These are phyloP conservation scores for Liquidambar formosana DNA, from an alignment of 164 flowering plant species.

Conservation along the genomic window DNA sequence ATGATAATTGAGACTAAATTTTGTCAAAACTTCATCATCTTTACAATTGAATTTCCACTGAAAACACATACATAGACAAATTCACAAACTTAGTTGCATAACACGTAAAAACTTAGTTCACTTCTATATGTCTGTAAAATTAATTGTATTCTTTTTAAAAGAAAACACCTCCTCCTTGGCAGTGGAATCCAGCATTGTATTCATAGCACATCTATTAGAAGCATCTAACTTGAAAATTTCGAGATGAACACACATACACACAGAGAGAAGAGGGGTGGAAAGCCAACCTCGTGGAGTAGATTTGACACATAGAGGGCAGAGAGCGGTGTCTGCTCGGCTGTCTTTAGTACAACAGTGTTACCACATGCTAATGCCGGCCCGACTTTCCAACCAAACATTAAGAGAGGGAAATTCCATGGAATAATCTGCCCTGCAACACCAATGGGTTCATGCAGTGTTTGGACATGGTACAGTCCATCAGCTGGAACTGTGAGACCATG, in stretches of 20 bases:
- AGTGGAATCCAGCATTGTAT: too few relatives aligned
- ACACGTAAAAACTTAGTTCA: too few relatives aligned
- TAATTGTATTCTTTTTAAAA: too few relatives aligned
- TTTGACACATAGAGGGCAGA: slow-evolving; percentile 38
- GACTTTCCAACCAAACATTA: slow-evolving; percentile 52
- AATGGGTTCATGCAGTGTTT: slow-evolving; percentile 52
- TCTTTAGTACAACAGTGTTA: slow-evolving; percentile 48
- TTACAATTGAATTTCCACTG: too few relatives aligned
- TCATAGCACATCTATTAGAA: too few relatives aligned
- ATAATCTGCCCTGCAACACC: slow-evolving; percentile 55
- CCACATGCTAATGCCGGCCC: slow-evolving; percentile 60
- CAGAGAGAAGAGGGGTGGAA: neutral
- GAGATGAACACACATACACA: too few relatives aligned
- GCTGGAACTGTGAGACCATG: slow-evolving; percentile 53
- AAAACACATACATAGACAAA: too few relatives aligned
- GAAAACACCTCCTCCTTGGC: too few relatives aligned
- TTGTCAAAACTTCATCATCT: too few relatives aligned
- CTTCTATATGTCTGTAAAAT: too few relatives aligned
- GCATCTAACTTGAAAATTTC: too few relatives aligned
- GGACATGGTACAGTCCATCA: slow-evolving; percentile 46
- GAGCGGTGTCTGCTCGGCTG: slow-evolving; percentile 57
- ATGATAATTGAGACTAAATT: neutral
- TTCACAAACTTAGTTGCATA: too few relatives aligned
- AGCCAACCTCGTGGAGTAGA: slow-evolving; percentile 43
- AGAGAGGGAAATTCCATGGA: slow-evolving; percentile 58